Conservation (phyloP, 805 yeast species). For the Clavispora fructus region DNA sequence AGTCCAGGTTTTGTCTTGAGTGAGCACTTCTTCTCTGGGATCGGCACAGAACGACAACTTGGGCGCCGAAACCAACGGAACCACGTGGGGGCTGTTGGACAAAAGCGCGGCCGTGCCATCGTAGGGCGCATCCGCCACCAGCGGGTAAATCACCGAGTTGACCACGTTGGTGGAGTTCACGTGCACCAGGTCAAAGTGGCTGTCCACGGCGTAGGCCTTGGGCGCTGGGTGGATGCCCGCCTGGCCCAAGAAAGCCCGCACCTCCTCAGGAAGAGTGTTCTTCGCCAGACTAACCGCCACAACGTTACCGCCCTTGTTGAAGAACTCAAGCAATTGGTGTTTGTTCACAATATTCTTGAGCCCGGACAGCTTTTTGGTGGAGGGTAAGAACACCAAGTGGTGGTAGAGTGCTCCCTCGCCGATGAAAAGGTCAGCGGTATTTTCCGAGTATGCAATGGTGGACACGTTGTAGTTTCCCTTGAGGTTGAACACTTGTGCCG, state of each 20-base stretch:
- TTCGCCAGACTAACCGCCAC: slow-evolving; percentile 53
- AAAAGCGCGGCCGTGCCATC: slow-evolving; percentile 66
- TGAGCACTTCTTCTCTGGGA: slow-evolving; percentile 39
- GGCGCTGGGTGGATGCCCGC: slow-evolving; percentile 84
- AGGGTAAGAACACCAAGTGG: slow-evolving; percentile 32
- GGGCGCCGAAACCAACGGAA: slow-evolving; percentile 68
- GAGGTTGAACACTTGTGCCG: slow-evolving; percentile 8
- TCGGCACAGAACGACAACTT: slow-evolving; percentile 55
- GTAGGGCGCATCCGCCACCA: slow-evolving; percentile 13
- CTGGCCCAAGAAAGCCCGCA: slow-evolving; percentile 66
- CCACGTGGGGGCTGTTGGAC: slow-evolving; percentile 59
- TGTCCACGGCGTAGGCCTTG: slow-evolving; percentile 56
- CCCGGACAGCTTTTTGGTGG: slow-evolving; percentile 26
- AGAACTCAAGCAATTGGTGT: slow-evolving; percentile 49
- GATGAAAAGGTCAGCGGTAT: slow-evolving; percentile 17
- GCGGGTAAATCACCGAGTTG: slow-evolving; percentile 14
- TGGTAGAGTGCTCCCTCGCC: slow-evolving; percentile 22
- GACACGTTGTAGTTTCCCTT: slow-evolving; percentile 9
- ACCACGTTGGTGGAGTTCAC: slow-evolving; percentile 26
- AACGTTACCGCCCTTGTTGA: slow-evolving; percentile 69
- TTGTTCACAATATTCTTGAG: slow-evolving; percentile 31
- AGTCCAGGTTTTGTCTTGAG: slow-evolving; percentile 58
- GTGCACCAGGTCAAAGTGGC: slow-evolving; percentile 52
- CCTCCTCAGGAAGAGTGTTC: slow-evolving; percentile 29
- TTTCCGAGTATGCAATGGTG: slow-evolving; percentile 20